A percentile compares a stretch with the other conserved stretches of the same genome.
Conservation (phyloP, 805 yeast genomes). For the Kodamaea kakaduensis region DNA sequence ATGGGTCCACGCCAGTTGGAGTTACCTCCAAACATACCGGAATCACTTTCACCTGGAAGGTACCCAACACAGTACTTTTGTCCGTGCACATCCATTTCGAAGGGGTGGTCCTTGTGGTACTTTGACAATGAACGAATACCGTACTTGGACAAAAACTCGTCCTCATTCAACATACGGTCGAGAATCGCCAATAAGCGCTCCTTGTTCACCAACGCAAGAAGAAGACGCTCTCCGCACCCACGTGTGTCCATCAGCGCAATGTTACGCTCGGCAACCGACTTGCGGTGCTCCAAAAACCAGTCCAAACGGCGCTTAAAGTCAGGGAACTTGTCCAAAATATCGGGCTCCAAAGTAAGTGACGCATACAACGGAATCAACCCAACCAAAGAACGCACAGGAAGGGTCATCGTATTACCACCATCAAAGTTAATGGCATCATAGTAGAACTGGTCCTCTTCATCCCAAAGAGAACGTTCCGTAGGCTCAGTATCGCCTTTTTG, state of each 20-base stretch:
- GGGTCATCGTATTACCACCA: slow-evolving; percentile 55
- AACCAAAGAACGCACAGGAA: slow-evolving; percentile 85
- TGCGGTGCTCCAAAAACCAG: slow-evolving; percentile 76
- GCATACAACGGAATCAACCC: slow-evolving; percentile 92
- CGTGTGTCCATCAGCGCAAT: slow-evolving; percentile 77
- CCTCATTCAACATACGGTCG: slow-evolving; percentile 77
- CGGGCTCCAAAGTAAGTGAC: slow-evolving; percentile 82
- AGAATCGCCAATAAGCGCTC: slow-evolving; percentile 75
- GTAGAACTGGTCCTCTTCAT: slow-evolving; percentile 81
- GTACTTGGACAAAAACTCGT: slow-evolving; percentile 76
- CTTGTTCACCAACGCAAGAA: slow-evolving; percentile 74
- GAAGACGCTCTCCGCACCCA: slow-evolving; percentile 79
- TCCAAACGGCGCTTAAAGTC: slow-evolving; percentile 75
- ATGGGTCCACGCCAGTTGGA: slow-evolving; percentile 98
- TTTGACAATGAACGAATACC: slow-evolving; percentile 89
- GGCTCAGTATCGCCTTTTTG: slow-evolving; percentile 37
- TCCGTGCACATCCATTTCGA: slow-evolving; percentile 78
- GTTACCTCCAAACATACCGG: slow-evolving; percentile 94
- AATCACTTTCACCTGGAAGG: slow-evolving; percentile 84
- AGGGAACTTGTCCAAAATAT: slow-evolving; percentile 70
- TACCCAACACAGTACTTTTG: slow-evolving; percentile 65
- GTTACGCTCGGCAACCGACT: slow-evolving; percentile 69
- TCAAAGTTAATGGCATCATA: slow-evolving; percentile 90
- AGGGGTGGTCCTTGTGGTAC: slow-evolving; percentile 80
- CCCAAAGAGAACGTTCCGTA: slow-evolving; percentile 62